phyloP scores from a whole-genome alignment of 2,329 filamentous ascomycete genomes.

The Lecanicillium sp. region DNA sequence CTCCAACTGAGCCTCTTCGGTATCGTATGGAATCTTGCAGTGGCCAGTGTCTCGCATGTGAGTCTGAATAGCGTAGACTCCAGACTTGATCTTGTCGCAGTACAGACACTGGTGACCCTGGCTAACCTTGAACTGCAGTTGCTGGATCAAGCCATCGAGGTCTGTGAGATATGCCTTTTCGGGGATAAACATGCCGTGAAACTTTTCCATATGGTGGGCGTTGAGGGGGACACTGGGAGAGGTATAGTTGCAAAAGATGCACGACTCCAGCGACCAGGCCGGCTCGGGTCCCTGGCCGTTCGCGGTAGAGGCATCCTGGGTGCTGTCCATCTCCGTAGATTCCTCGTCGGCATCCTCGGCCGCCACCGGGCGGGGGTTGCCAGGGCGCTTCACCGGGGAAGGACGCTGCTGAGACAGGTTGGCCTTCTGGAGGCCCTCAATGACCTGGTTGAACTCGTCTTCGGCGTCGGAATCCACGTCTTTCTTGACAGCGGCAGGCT shows the following conservation, averaged over 20 bases:
- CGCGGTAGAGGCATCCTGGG: constrained; percentile 26
- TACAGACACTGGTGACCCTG: constrained; percentile 78
- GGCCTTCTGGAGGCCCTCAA: constrained; percentile 68
- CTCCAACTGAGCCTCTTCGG: constrained; percentile 83
- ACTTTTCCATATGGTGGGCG: constrained; percentile 80
- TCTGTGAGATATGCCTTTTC: constrained; percentile 80
- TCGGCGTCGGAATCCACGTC: constrained; percentile 61
- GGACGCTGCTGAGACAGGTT: constrained; percentile 50
- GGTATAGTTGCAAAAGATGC: constrained; percentile 87
- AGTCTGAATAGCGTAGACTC: constrained; percentile 74
- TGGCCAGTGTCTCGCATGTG: constrained; percentile 97
- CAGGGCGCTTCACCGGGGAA: constrained; percentile 47
- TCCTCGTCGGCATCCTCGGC: constrained; percentile 34
- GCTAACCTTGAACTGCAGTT: constrained; percentile 73
- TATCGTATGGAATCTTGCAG: constrained; percentile 90
- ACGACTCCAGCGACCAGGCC: constrained; percentile 44
- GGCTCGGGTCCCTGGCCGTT: constrained; percentile 21
- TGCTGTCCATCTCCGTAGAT: constrained; percentile 33
- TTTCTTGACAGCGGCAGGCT: constrained; percentile 51
- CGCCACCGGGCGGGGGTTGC: constrained; percentile 40
- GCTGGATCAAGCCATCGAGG: constrained; percentile 69
- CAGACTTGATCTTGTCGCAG: constrained; percentile 77
- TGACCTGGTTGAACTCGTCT: constrained; percentile 68
- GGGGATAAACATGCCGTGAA: constrained; percentile 93
- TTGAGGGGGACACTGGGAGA: constrained; percentile 72